These are phyloP conservation scores for Podospora pseudoanserina DNA, from an alignment of 495 filamentous ascomycete species.

Conservation along the genomic window DNA sequence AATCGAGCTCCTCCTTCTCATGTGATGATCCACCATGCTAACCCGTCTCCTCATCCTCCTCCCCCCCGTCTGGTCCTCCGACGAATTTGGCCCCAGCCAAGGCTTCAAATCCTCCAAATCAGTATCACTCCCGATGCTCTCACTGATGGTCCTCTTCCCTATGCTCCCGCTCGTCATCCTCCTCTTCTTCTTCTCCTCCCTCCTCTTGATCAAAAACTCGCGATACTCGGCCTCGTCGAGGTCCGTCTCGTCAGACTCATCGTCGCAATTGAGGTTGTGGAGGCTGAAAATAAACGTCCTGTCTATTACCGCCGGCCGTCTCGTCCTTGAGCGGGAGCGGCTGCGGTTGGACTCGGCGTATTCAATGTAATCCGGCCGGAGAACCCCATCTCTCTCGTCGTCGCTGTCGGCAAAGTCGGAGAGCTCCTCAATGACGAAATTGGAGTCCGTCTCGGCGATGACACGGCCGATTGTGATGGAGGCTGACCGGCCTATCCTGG, in stretches of 20 bases:
- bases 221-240: conserved; percentile 38
- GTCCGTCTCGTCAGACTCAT: conserved; percentile 42
- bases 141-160: conserved; percentile 51
- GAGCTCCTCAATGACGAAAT: conserved; percentile 45
- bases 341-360: conserved; percentile 46
- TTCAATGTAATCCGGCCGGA: conserved; percentile 44
- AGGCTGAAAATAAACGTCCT: conserved; percentile 38
- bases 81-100: conserved; percentile 37
- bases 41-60: conserved; percentile 48
- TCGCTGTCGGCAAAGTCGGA: conserved; percentile 42
- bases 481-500: conserved; percentile 31
- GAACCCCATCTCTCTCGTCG: conserved; percentile 35
- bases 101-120: conserved; percentile 51
- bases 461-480: conserved; percentile 12
- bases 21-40: conserved; percentile 22
- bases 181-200: conserved; percentile 39
- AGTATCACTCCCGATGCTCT: conserved; percentile 52
- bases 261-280: conserved; percentile 38
- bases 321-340: conserved; percentile 33
- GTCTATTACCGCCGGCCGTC: conserved; percentile 38
- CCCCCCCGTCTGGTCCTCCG: conserved; percentile 30
- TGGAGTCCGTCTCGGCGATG: conserved; percentile 18
- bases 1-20: conserved; percentile 21
- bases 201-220: conserved; percentile 32
- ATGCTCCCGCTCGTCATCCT: conserved; percentile 52